These are phyloP conservation scores for Dioscorea alata DNA, from an alignment of 106 monocot species.

Conservation along the genomic window DNA sequence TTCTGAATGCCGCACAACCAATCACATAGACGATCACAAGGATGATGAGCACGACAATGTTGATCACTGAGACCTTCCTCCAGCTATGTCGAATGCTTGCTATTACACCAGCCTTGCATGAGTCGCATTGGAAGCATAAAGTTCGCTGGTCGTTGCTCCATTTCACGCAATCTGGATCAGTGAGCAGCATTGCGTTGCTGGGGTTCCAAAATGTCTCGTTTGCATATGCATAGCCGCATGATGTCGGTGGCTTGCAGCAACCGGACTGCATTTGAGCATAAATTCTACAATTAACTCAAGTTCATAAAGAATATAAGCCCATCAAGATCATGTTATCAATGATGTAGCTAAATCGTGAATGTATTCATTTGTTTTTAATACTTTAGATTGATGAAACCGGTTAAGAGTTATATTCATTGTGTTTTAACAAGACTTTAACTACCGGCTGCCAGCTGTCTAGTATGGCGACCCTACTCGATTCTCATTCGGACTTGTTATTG, in stretches of 20 bases:
- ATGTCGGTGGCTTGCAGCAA: conserved; percentile 85
- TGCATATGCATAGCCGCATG: conserved; percentile 55
- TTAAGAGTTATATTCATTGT: too few species aligned
- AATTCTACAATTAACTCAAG: not conserved
- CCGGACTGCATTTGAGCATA: conserved; percentile 48
- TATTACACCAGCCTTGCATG: conserved; percentile 60
- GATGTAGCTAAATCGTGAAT: not conserved
- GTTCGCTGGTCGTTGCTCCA: conserved; percentile 80
- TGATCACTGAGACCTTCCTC: conserved; percentile 61
- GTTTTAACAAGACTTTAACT: too few species aligned
- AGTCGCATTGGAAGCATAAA: conserved; percentile 60
- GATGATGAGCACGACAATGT: conserved; percentile 54
- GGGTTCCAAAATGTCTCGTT: conserved; percentile 73
- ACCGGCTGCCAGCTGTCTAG: too few species aligned
- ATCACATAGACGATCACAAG: conserved; percentile 55
- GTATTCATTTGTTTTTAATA: too few species aligned
- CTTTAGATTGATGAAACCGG: too few species aligned
- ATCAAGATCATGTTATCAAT: not conserved
- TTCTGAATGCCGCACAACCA: conserved; percentile 48
- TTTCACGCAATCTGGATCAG: conserved; percentile 43
- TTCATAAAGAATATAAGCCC: too few species aligned
- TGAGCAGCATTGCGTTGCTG: not conserved
- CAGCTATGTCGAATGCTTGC: conserved; percentile 50
- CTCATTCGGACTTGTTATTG: too few species aligned
- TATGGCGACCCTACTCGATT: too few species aligned